Base-by-base conservation (phyloP, 331 rosid species). In the Stylosanthes scabra region DNA sequence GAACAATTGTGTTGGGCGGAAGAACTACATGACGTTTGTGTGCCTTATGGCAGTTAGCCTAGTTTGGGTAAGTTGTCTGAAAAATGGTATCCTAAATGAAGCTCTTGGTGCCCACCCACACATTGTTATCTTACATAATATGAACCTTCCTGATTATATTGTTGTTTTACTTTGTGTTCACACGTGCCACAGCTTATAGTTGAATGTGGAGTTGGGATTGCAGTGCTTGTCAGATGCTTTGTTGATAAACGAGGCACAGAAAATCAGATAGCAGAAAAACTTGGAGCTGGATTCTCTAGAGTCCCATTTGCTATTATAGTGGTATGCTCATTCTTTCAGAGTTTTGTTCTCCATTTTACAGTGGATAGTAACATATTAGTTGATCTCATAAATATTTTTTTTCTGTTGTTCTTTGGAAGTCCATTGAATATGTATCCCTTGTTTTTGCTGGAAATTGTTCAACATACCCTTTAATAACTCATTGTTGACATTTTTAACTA, bases 31-130 rank as follows among this genome's bases (percentile, higher is more conserved):
- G 77, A 80, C 95, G 5, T 89, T 89, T 6, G 91, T 91, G 71
- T 87, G 93, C 81, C 91, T 91, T 52, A 89, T 91, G 97, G 97
- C 89, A 55, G 88, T 77, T 63, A 89, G 95, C 88, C 88, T 89
- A 69, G 75, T 78, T 77, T 91, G 97, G 97, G 97, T 89, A 85
- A 71, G 89, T 59, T 66, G 47, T n/a, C 74, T 12, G 61, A 54
- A 57, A 78, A 54, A 80, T 20, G 11, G 4, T 71, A 14, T 72
- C 67, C 56, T 55, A 62, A 71, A 46, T 74, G 34, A 60, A 49
- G 59, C 54, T 34, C 39, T 14, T 37, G 34, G 9, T 13, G 29
- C 39, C 27, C 12, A 46, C 51, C 16, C 45, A 44, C 9, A 9
- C 4, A 4, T n/a, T 37, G 40, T 14, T 10, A 5, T 75, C 72